A percentile compares a stretch with the other conserved stretches of the same genome.
These are phyloP conservation scores for Clonostachys sp. DNA, from an alignment of 2,329 filamentous ascomycete species.

Conservation along the genomic window DNA sequence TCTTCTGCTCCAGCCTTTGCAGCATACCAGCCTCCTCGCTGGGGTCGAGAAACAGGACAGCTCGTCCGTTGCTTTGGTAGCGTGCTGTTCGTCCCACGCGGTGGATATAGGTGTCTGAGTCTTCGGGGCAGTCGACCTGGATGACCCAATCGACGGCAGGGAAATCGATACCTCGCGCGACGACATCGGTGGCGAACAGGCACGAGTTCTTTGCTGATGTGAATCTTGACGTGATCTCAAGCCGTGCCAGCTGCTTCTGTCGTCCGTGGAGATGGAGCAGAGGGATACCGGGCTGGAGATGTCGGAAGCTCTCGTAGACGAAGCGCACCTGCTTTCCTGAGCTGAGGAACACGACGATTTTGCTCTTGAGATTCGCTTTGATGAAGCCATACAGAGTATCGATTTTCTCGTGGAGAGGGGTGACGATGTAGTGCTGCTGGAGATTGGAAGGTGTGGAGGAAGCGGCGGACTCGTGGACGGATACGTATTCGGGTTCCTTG, in stretches of 20 bases:
- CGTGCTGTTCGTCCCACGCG: slow-evolving; percentile 91
- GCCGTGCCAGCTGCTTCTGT: slow-evolving; percentile 83
- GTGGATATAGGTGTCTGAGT: slow-evolving; percentile 97
- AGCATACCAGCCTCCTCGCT: slow-evolving; percentile 93
- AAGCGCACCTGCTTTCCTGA: slow-evolving; percentile 96
- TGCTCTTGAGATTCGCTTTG: slow-evolving; percentile 83
- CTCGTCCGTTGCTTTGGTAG: slow-evolving; percentile 81
- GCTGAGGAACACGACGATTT: slow-evolving; percentile 92
- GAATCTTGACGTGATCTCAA: slow-evolving; percentile 86
- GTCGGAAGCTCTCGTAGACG: slow-evolving; percentile 87
- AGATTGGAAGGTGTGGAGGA: slow-evolving; percentile 78
- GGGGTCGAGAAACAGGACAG: slow-evolving; percentile 87
- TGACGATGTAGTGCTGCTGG: slow-evolving; percentile 87
- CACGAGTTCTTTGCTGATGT: slow-evolving; percentile 77
- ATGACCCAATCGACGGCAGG: slow-evolving; percentile 97
- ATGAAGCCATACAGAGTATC: slow-evolving; percentile 93
- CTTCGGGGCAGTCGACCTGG: slow-evolving; percentile 96
- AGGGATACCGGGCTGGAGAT: slow-evolving; percentile 90
- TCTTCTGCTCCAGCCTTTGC: slow-evolving; percentile 78
- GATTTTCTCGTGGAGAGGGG: slow-evolving; percentile 81
- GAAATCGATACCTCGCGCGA: slow-evolving; percentile 91
- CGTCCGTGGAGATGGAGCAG: slow-evolving; percentile 89
- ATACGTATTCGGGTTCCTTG: slow-evolving; percentile 88
- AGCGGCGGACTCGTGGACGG: slow-evolving; percentile 79
- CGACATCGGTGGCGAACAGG: slow-evolving; percentile 92